phyloP scores from a whole-genome alignment of 495 filamentous ascomycete genomes.

The Aspergillus biplanus region DNA sequence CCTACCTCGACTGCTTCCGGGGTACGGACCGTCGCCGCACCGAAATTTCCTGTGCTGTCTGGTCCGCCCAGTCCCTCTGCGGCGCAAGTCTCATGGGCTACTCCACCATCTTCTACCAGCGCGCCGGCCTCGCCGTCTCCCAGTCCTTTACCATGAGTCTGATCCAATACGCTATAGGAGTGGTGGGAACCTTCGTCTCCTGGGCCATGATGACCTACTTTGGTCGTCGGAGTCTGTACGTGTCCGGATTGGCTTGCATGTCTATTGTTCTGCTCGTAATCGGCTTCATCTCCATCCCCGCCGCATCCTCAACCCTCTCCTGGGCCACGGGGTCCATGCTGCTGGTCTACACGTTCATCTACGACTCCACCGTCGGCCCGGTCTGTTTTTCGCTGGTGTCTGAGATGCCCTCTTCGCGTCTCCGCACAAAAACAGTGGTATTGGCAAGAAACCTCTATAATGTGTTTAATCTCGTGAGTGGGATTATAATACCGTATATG shows the following conservation, averaged over 20 bases:
- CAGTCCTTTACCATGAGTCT: constrained; percentile 71
- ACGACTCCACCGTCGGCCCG: constrained; percentile 75
- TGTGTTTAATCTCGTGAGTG: constrained; percentile 66
- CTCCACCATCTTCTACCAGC: constrained; percentile 75
- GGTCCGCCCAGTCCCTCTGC: constrained; percentile 79
- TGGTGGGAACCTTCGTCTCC: constrained; percentile 73
- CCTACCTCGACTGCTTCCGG: constrained; percentile 73
- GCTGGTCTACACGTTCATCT: constrained; percentile 71
- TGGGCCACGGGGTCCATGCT: constrained; percentile 72
- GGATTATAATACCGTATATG: constrained; percentile 75
- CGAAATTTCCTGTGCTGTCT: constrained; percentile 75
- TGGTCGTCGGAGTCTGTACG: constrained; percentile 70
- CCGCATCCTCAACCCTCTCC: constrained; percentile 51
- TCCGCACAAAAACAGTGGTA: constrained; percentile 78
- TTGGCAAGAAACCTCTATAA: constrained; percentile 73
- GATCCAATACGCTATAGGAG: constrained; percentile 74
- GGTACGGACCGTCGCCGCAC: constrained; percentile 74
- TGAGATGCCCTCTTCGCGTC: constrained; percentile 70
- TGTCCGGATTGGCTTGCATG: constrained; percentile 68
- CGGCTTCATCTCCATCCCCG: constrained; percentile 69
- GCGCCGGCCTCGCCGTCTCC: constrained; percentile 63
- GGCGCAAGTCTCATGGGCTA: constrained; percentile 81
- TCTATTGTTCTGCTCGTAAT: constrained; percentile 69
- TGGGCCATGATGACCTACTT: constrained; percentile 45
- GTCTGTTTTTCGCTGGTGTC: constrained; percentile 79